Base-by-base conservation (phyloP, 208 protist species). In the Crithidia expoeki region DNA sequence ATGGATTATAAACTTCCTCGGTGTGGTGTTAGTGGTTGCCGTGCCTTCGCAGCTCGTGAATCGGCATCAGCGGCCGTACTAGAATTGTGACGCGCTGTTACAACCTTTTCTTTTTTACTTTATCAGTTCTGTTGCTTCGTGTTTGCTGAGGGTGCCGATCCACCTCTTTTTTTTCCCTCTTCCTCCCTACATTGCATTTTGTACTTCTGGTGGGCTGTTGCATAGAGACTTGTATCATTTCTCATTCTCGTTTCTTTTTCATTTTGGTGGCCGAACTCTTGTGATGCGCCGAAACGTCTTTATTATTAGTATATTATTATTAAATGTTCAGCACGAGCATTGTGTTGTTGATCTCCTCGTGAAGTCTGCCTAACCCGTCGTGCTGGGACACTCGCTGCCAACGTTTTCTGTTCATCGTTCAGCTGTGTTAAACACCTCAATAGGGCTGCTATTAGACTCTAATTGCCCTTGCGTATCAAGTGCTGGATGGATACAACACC, bases 1-100 rank as follows among this genome's bases (percentile, higher is more conserved):
- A 30, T 93, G 87, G 87, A 25, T 81, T 14, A 5, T 89, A 21
- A 72, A 83, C 50, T 1, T 83, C 28, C 32, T 86, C 21, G 67
- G 67, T 17, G 47, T 81, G 14, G 16, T 76, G 6, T 0, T 79
- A 4, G 17, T 86, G 16, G 10, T 69, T 14, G 68, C 81, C 0
- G 25, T 71, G 6, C 68, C 74, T 7, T 65, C 55, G 0, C 16
- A 12, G 6, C 9, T 74, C 14, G 52, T 55, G 28, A 68, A 77
- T 10, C 36, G 19, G 0, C 46, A 68, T 0, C 55, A 69, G n/a
- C 34, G 30, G 1, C 19, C 51, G 61, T 38, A 58, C 2, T n/a
- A 49, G 33, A 27, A 23, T 11, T 4, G 25, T 33, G 17, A 7
- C 7, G 23, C 12, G 25, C 12, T 40, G 5, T 40, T 40, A 21